Base-by-base conservation (phyloP, 352 stramenopile genomes). In the Globisporangium iwayamae region DNA sequence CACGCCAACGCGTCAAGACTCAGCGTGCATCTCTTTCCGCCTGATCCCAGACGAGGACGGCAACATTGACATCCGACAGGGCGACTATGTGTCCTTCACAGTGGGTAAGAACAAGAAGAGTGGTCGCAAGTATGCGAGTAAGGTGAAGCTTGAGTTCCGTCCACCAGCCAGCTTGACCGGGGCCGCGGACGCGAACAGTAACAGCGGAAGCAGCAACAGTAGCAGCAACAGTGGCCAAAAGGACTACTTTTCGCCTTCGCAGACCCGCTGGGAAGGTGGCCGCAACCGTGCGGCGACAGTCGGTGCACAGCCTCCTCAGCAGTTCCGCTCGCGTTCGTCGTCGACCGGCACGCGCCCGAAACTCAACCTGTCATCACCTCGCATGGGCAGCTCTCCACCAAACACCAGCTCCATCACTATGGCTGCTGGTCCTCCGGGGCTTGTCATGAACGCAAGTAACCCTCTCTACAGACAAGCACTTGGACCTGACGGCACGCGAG, bases 101-200 rank as follows among this genome's bases (percentile, higher is more conserved):
- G 86, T 95, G 32, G 86, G 86, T 34, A 95, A 95, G 75, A 95
- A 95, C 78, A 95, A 95, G 65, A 95, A 95, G 73, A 93, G 84
- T 34, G 86, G 84, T 20, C 86, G 86, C 60, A 95, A 95, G 65
- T 95, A 95, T 62, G 86, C 86, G 45, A 92, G 81, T 54, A 95
- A 95, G 58, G 86, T 95, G 62, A 93, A 93, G 74, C 71, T 95
- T 62, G 86, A 95, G 75, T 95, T 93, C 67, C 86, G 86, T 45
- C 86, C 86, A 16, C 86, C 86, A 4, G 66, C 76, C 9, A 91
- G 74, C 56, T 39, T 87, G 30, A 89, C 80, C 4, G 70, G 62
- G 2, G 56, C 39, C 2, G 28, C 36, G 10, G 74, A 79, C 25
- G 55, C 62, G 14, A 72, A 50, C 41, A 71, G 41, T 25, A 11